Evolutionary conservation across 257 asterid species (phyloP), one percentile per base, ranked within the genome.

Genomic region (Striga asiatica): DNA sequence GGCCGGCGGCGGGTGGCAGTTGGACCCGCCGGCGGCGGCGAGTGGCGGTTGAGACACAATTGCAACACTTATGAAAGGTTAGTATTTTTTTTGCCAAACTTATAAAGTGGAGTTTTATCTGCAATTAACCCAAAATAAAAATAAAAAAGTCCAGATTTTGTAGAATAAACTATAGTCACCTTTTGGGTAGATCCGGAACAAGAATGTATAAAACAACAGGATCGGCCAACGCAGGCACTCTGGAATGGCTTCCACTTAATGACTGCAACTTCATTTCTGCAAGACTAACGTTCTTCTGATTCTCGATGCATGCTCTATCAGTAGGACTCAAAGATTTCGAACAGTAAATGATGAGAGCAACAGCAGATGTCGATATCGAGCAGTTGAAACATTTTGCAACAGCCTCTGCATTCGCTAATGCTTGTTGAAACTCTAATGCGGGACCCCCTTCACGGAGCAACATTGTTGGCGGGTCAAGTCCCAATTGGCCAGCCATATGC

Each of bases 401-500:
- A 28, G 98, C 95, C 72, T 91, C 94, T 61, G 85, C 66, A 66
- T 81, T 84, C 73, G 66, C 62, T 46, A 91, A 66, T 23, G 98
- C 93, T 60, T 74, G 84, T 48, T 78, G 79, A 65, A 91, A 79
- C 82, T 91, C 94, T 56, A 66, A 59, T 16, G 72, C 62, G 53
- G 88, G 78, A 59, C 94, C 93, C 48, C 67, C 74, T 61, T 62
- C 70, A 66, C 78, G 65, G 56, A 91, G 89, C 74, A 80, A 56
- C 98, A 87, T 91, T 27, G 95, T 87, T 47, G 97, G 81, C 2
- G 97, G 98, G 60, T 87, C 85, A 56, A 91, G 94, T 45, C 97
- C 98, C 76, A 91, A 65, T 59, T 91, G 98, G 56, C 98, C 98
- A 53, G 98, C 98, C 98, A 91, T 87, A 65, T 87, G 67, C 62